Evolutionary conservation across 192 early-diverging fungal species (phyloP).

Genomic region (Linnemannia zychae): DNA sequence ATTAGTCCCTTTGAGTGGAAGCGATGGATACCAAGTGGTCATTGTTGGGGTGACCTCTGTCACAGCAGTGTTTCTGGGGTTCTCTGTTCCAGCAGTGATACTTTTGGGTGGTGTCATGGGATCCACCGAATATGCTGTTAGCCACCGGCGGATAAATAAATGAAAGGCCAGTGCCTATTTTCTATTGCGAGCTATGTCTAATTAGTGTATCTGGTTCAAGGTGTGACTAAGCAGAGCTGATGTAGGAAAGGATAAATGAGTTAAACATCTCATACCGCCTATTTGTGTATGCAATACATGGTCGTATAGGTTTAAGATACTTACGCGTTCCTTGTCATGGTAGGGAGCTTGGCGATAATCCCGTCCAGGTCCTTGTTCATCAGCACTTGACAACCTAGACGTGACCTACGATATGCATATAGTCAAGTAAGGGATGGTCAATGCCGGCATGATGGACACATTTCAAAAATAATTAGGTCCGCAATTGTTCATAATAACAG

Average conservation of each 20-base stretch:
- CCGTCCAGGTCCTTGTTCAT: constrained; percentile 92
- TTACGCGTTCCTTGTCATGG: constrained; percentile 85
- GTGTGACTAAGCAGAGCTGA: neutral
- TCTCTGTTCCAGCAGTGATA: constrained; percentile 26
- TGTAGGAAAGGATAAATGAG: neutral
- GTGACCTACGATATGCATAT: constrained; percentile 67
- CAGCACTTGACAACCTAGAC: constrained; percentile 95
- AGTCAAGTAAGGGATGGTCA: neutral
- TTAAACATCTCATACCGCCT: too few species aligned
- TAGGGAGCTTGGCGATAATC: constrained; percentile 88
- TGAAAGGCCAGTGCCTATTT: neutral
- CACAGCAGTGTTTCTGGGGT: constrained; percentile 5
- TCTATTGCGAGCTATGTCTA: neutral
- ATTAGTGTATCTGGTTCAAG: neutral
- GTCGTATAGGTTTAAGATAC: constrained; percentile 13
- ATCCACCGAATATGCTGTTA: constrained; percentile 33
- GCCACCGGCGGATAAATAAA: neutral
- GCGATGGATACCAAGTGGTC: constrained; percentile 31
- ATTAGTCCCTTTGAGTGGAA: constrained; percentile 13
- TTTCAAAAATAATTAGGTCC: neutral
- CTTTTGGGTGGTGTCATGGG: constrained; percentile 41
- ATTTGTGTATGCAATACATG: too few species aligned
- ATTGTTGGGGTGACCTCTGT: constrained; percentile 35
- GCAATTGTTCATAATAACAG: neutral
- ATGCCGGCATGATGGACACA: neutral